Evolutionary conservation across 176 grass and related monocot species (phyloP), one percentile per base, ranked within the genome.

Genomic region (Oryza punctata): DNA sequence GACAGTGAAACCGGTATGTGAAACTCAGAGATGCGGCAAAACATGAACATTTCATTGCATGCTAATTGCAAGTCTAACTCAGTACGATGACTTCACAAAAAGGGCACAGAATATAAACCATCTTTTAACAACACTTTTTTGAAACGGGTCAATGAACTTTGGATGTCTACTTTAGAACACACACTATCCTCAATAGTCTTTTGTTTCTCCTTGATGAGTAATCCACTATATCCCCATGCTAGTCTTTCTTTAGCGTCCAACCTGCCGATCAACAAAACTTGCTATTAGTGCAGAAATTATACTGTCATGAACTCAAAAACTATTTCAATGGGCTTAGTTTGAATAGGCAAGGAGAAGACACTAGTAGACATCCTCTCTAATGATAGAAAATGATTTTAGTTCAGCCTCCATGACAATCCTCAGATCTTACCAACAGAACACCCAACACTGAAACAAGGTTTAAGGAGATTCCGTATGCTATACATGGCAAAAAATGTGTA

Each of bases 81-180:
- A 40, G 59, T 41, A 67, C 11, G 12, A 69, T 0, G n/a, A 74
- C 21, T 80, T 33, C 11, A 41, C 11, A 41, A 7, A 49, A 78
- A 50, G 18, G 65, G 16, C 24, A 29, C 29, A 64, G 24, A n/a
- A 16, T 15, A 57, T 32, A 67, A 77, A 78, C 67, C 37, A 5
- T 66, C 40, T 76, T 85, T 81, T 23, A 35, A 86, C 83, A 86
- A 73, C 63, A 72, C 13, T 57, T 35, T 57, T 16, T 43, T 32
- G 25, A 60, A 80, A 84, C 14, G 72, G 13, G 50, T 82, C 79
- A 82, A 75, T 19, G 27, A 76, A 84, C 60, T 64, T 29, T 6
- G 29, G 43, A 63, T 11, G 63, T 30, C 60, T 67, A 67, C 5
- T 76, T 38, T 6, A 25, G 37, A 10, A 75, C 41, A 47, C 41